Conservation (phyloP, 306 rosid genomes). For the Lathyrus sativus region DNA sequence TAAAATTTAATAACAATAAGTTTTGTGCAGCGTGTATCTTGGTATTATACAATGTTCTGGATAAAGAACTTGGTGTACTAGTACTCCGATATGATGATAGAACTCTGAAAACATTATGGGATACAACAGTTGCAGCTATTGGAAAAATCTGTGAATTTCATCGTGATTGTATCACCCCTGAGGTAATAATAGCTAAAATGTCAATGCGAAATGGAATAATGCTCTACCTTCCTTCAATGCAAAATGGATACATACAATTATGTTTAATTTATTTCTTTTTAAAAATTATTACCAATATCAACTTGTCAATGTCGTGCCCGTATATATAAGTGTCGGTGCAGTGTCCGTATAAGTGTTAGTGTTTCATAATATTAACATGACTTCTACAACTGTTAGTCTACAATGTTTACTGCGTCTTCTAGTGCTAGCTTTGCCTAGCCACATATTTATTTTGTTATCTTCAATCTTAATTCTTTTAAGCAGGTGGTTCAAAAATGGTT, state of each 20-base stretch:
- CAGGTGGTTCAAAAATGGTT: conserved; percentile 40
- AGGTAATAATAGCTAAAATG: conserved; percentile 14
- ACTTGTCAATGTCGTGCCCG: no score
- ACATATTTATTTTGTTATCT: background rate
- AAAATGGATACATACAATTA: no score
- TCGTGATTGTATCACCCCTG: conserved; percentile 11
- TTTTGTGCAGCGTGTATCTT: conserved; percentile 30
- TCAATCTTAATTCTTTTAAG: background rate
- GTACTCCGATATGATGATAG: no score
- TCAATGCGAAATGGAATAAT: background rate
- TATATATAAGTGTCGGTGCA: no score
- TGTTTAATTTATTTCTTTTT: no score
- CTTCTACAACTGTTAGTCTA: background rate
- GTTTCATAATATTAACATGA: background rate
- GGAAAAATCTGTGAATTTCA: conserved; percentile 40
- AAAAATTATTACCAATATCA: no score
- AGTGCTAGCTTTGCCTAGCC: background rate
- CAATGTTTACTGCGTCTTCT: background rate
- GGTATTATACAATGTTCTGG: background rate
- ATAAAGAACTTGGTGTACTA: no score
- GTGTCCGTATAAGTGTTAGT: background rate
- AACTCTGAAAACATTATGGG: background rate
- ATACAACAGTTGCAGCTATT: conserved; percentile 37
- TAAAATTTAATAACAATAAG: no score
- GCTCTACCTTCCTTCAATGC: no score